Evolutionary conservation across 2,329 filamentous ascomycete species (phyloP).

Genomic region (Mycosphaerella sp.): DNA sequence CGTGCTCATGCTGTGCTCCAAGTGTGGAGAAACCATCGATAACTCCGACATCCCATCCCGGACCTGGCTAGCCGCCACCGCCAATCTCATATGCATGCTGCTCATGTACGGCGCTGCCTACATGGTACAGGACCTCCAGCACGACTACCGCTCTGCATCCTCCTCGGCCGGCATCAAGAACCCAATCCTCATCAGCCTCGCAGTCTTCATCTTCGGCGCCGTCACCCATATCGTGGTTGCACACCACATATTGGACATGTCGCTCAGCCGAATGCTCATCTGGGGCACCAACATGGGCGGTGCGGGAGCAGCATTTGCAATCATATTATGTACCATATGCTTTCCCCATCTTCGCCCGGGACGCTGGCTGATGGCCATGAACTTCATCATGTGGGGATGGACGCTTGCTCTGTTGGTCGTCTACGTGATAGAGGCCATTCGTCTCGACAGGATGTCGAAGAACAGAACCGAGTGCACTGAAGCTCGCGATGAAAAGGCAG

Average conservation of each 20-base stretch:
- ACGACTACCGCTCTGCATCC: background rate
- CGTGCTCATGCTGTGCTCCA: background rate
- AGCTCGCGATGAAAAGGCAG: background rate
- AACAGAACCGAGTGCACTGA: background rate
- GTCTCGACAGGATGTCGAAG: background rate
- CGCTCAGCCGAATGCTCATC: background rate
- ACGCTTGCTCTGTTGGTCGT: background rate
- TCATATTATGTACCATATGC: background rate
- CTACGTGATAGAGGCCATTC: background rate
- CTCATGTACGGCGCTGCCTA: background rate
- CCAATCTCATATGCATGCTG: background rate
- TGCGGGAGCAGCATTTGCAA: background rate
- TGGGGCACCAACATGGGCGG: background rate
- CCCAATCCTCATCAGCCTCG: background rate
- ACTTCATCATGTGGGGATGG: background rate
- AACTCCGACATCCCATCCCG: background rate
- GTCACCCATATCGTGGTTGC: background rate
- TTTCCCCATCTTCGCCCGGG: background rate
- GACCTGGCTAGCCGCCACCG: background rate
- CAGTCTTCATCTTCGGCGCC: background rate
- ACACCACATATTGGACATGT: background rate
- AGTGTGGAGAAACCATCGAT: background rate
- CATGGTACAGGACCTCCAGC: background rate
- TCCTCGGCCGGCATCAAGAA: background rate
- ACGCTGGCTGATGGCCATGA: background rate